Evolutionary conservation across 352 stramenopile species (phyloP), one percentile per base, ranked within the genome.

Genomic region (Pythium graminicola): DNA sequence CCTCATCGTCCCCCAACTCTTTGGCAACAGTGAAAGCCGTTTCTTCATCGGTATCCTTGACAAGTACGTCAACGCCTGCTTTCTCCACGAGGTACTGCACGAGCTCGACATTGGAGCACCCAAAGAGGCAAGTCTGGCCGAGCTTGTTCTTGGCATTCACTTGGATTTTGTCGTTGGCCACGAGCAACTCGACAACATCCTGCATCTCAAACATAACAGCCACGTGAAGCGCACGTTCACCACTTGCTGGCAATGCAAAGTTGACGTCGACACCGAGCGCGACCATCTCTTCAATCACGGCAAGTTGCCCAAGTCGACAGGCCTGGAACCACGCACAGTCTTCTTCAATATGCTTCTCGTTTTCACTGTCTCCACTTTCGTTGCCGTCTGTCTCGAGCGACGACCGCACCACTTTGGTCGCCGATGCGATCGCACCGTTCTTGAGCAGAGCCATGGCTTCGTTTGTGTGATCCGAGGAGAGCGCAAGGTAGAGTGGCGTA

Each of bases 161-260:
- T 19, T 86, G 47, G 50, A 86, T 67, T 31, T 63, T 51, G 38
- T 77, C 63, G 42, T 65, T 72, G 19, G 62, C 54, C 33, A 83
- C 57, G 36, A 93, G 62, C 29, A 87, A 54, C 55, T 88, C 66
- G 22, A 88, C 80, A n/a, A 93, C 75, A 17, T 86, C 73, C 36
- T 86, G 65, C 73, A 87, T 90, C 52, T 90, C 83, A 47, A 88
- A 90, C 73, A 90, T 90, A 14, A 86, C 70, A 29, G 78, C 79
- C 20, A 91, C 73, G 56, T 91, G 82, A 23, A 93, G 63, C 57
- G 80, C 78, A 26, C 77, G 67, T 54, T 93, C 83, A 8, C 81
- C 82, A 4, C 57, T 76, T 8, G 69, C 72, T 0, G 80, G 78
- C 14, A 88, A 50, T 32, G 72, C 59, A 28, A 84, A 87, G 63